Base-by-base conservation (phyloP, 768 basidiomycete genomes). In the Cystobasidium tubakii region DNA sequence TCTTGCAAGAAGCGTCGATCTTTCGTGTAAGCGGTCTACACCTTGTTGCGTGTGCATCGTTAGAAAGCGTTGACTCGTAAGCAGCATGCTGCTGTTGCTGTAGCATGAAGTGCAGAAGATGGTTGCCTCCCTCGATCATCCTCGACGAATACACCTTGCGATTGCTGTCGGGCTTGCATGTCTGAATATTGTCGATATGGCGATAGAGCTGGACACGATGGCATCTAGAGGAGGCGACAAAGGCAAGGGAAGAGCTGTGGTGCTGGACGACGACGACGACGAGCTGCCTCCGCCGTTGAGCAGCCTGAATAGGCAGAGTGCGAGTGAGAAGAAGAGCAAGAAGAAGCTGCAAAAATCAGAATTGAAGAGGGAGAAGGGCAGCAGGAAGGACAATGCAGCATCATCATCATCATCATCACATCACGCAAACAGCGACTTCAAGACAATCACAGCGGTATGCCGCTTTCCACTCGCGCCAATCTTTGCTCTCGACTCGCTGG, bases 401-500 rank as follows among this genome's bases (percentile, higher is more conserved):
- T 3, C 57, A 60, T 15, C 10, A 27, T 12, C 57, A 6, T 23
- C 29, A n/a, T 60, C 29, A 15, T 15, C 29, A 55, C 27, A 55
- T 55, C 53, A n/a, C n/a, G n/a, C 53, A 70, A 25, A 55, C 17
- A 69, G 66, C 27, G 77, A 77, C 50, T 79, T 80, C 72, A 74
- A 75, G 62, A 50, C 77, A 19, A 75, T 80, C 57, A 63, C 23
- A 1, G 75, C 76, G 1, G 74, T 72, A 0, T 79, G 79, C 77
- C 57, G 72, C 7, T 44, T 80, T 12, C 77, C 79, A 0, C 75
- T 78, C 17, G 65, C 78, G 17, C 77, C 76, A n/a, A 43, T 74
- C 34, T 76, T 75, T 71, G 77, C 76, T 0, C 78, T 77, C 7
- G 82, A 82, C 54, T 78, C 78, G n/a, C 73, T 79, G 57, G 76